A percentile compares a stretch with the other conserved stretches of the same genome.
Evolutionary conservation across 2,329 filamentous ascomycete genomes (phyloP).

Genomic region (Claviceps fusiformis): DNA sequence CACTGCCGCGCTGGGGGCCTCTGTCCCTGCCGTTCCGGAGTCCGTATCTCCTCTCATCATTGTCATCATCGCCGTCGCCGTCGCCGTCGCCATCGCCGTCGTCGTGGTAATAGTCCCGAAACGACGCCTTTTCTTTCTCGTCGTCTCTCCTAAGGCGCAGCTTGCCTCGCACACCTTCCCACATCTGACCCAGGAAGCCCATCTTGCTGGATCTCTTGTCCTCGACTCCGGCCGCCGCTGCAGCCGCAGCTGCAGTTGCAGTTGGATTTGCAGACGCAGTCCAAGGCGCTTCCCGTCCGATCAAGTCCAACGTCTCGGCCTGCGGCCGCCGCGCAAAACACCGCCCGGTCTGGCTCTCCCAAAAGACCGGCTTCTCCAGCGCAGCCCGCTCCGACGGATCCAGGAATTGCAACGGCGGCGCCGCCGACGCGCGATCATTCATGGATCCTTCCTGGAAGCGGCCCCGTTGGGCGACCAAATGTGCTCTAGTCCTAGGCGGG

Average conservation of each 20-base stretch:
- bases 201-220: conserved; percentile 8
- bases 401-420: conserved; percentile 56
- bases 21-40: neutral
- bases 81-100: neutral
- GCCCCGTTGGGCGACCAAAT: conserved; percentile 19
- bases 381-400: conserved; percentile 23
- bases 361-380: conserved; percentile 15
- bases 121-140: conserved; percentile 5
- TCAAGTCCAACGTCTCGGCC: neutral
- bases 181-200: conserved; percentile 23
- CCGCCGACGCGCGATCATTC: conserved; percentile 63
- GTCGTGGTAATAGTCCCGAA: neutral
- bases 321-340: neutral
- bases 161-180: conserved; percentile 23
- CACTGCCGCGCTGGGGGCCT: conserved; percentile 5
- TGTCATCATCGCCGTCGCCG: neutral
- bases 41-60: neutral
- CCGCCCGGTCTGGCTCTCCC: neutral
- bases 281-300: conserved; percentile 3
- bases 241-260: neutral
- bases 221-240: neutral
- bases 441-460: conserved; percentile 71
- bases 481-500: conserved; percentile 13
- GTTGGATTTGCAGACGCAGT: too few relatives aligned
- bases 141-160: conserved; percentile 18